Evolutionary conservation across 371 early-diverging fungal genomes (phyloP).

Genomic region (Haplosporangium sp.): DNA sequence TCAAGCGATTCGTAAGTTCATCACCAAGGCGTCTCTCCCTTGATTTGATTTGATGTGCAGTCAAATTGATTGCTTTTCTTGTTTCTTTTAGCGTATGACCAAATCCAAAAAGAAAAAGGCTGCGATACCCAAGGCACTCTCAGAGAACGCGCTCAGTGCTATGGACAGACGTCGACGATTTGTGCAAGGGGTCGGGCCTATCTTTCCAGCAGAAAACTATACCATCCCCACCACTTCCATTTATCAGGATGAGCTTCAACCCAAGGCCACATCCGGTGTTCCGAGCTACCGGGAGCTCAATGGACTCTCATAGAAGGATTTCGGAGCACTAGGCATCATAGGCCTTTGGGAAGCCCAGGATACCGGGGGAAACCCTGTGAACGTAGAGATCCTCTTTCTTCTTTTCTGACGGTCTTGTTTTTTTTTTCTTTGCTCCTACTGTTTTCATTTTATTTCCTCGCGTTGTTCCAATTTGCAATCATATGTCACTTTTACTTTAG

Average conservation of each 20-base stretch:
- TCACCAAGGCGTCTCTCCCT: background rate
- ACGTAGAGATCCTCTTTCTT: background rate
- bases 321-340: background rate
- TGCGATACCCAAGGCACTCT: slow-evolving; percentile 63
- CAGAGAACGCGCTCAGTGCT: slow-evolving; percentile 60
- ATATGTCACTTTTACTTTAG: background rate
- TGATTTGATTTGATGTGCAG: background rate
- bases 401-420: too few relatives aligned
- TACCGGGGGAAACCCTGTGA: too few relatives aligned
- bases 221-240: slow-evolving; percentile 74
- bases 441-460: background rate
- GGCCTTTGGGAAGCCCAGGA: too few relatives aligned
- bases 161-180: slow-evolving; percentile 63
- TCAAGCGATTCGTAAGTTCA: slow-evolving; percentile 82
- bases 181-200: slow-evolving; percentile 69
- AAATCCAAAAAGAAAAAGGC: slow-evolving; percentile 80
- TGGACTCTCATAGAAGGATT: slow-evolving; percentile 19
- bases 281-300: slow-evolving; percentile 43
- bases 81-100: slow-evolving; percentile 66
- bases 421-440: background rate
- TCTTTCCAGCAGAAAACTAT: slow-evolving; percentile 78
- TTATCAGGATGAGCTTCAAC: slow-evolving; percentile 59
- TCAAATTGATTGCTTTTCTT: too few relatives aligned
- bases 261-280: slow-evolving; percentile 16
- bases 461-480: background rate